Conservation (phyloP, 2,329 filamentous ascomycete genomes). For the Alternaria sp. region DNA sequence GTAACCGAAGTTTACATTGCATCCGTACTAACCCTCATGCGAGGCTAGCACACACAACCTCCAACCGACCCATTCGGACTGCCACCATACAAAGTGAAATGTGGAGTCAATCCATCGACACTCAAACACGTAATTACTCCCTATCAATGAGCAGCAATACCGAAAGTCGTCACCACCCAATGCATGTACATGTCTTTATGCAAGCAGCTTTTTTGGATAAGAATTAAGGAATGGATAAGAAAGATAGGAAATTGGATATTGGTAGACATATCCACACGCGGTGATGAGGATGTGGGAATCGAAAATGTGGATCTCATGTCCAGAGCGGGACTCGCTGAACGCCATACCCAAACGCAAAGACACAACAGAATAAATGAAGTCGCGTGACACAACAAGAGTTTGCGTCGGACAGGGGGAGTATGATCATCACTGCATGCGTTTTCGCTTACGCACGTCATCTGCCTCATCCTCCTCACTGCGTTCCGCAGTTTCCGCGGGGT, state of each 20-base stretch:
- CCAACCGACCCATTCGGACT: not conserved
- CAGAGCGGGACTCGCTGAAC: not conserved
- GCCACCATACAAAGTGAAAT: not conserved
- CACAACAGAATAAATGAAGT: slow-evolving; percentile 24
- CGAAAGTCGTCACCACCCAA: slow-evolving; percentile 1
- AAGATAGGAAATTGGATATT: not conserved
- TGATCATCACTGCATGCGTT: slow-evolving; percentile 48
- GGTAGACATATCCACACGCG: not conserved
- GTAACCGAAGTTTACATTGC: not conserved
- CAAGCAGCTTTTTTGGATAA: not conserved
- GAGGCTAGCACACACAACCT: not conserved
- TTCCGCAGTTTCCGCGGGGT: slow-evolving; percentile 72
- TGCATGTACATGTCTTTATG: not conserved
- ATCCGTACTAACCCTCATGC: not conserved
- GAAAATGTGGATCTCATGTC: not conserved
- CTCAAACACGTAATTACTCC: not conserved
- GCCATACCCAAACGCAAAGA: slow-evolving; percentile 1
- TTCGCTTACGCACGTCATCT: slow-evolving; percentile 67
- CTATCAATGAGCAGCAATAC: not conserved
- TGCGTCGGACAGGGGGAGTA: not conserved
- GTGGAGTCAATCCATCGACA: not conserved
- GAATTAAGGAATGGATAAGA: not conserved
- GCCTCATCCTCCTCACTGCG: slow-evolving; percentile 68
- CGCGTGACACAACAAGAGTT: not conserved
- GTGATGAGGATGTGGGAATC: not conserved